Percentiles rank a stretch among this genome's conserved stretches.
These are phyloP conservation scores for Populus davidiana DNA, from an alignment of 345 rosid genomes.

Conservation along the genomic window DNA sequence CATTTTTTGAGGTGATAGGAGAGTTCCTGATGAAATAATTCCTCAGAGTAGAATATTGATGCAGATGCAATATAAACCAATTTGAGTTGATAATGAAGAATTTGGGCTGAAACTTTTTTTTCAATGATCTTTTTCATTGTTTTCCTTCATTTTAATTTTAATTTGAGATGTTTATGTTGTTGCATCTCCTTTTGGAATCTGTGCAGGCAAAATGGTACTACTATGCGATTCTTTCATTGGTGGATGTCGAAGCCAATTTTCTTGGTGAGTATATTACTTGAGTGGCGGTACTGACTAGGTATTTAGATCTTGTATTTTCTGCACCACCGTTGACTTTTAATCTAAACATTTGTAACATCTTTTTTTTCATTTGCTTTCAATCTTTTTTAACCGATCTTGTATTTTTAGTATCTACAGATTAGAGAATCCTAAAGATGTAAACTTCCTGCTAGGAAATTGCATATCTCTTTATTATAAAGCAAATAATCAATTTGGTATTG, in stretches of 20 bases:
- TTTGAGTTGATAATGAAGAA: not conserved
- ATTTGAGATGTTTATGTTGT: not conserved
- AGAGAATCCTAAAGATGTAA: not conserved
- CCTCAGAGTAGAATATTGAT: not conserved
- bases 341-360: not conserved
- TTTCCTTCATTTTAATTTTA: not conserved
- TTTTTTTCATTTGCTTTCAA: not conserved
- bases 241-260: conserved; percentile 85
- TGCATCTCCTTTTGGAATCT: conserved; percentile 17
- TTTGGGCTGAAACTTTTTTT: not conserved
- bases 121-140: not conserved
- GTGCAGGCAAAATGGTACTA: conserved; percentile 87
- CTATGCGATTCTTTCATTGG: conserved; percentile 64
- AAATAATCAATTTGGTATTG: not conserved
- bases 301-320: not conserved
- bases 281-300: not conserved
- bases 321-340: not conserved
- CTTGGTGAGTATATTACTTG: conserved; percentile 55
- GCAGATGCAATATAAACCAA: not conserved
- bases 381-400: not conserved
- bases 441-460: not conserved
- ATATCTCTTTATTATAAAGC: not conserved
- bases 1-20: not conserved
- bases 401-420: not conserved
- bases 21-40: not conserved